Base-by-base conservation (phyloP, 73 alveolate species). In the Uronychia setigera region DNA sequence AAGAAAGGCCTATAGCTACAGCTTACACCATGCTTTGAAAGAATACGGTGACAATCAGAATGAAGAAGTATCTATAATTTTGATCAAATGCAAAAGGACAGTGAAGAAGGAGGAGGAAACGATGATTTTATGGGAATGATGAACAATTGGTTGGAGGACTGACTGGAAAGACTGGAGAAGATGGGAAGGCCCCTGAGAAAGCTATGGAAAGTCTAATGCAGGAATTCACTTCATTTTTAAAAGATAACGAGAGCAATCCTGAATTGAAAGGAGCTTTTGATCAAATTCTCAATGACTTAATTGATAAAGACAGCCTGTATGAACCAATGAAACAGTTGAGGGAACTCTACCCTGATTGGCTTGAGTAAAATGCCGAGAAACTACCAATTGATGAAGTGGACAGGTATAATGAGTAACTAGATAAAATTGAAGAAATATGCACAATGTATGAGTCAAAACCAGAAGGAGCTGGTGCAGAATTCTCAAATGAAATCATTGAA, bases 191-290 rank as follows among this genome's bases (percentile, higher is more conserved):
- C 34, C 33, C 33, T 27, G 91, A 83, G 33, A 84, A 81, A 0
- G 89, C 86, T 57, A 76, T 88, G 80, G 94, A 88, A 13, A 60
- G 27, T 58, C 26, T 88, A 11, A 88, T 88, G 94, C 35, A 60
- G 31, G 76, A 83, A 29, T 83, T 88, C 81, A 32, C 82, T 0
- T 80, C 58, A 32, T 88, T 83, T 80, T 59, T 88, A 34, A 77
- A 88, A 59, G 91, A 88, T 29, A 57, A 89, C 25, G 86, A 89
- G 35, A 60, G 78, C 35, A 80, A 89, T 67, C 92, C 88, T 35
- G 92, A 89, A 31, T 78, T 89, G 82, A 89, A 89, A 57, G 32
- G 35, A 1, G 89, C 95, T 25, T 59, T 89, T 33, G 95, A 89
- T 28, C 79, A 79, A 26, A 88, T 89, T 57, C 84, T 89, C 57